Evolutionary conservation across 208 protist genomes (phyloP).

Genomic region (Leishmania major): DNA sequence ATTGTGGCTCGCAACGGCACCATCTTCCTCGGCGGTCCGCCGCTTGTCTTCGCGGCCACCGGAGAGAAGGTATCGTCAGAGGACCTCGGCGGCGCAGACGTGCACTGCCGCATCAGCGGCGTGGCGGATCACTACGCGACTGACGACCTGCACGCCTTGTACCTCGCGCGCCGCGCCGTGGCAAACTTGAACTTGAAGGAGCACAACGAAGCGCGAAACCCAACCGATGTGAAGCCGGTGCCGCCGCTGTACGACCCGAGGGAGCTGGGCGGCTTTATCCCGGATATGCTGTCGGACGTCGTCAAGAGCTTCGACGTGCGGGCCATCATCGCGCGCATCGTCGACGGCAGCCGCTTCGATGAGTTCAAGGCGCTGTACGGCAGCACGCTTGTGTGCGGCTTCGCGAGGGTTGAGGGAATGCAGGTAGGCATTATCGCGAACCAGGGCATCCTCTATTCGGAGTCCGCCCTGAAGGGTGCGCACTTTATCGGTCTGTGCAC

Average conservation of each 20-base stretch:
- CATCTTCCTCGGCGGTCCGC: conserved; percentile 97
- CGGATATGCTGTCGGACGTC: conserved; percentile 78
- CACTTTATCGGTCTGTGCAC: conserved; percentile 97
- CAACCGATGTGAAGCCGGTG: conserved; percentile 46
- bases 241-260: conserved; percentile 82
- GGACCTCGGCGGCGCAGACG: conserved; percentile 94
- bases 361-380: conserved; percentile 96
- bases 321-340: conserved; percentile 90
- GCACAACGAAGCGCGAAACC: conserved; percentile 23
- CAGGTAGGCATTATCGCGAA: conserved; percentile 97
- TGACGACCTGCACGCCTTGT: conserved; percentile 91
- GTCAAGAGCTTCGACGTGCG: conserved; percentile 91
- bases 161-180: conserved; percentile 85
- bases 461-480: conserved; percentile 90
- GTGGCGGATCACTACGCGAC: conserved; percentile 94
- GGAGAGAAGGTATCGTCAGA: conserved; percentile 94
- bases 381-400: conserved; percentile 93
- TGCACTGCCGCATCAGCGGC: conserved; percentile 92
- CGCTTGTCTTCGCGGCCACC: conserved; percentile 93
- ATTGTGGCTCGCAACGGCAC: conserved; percentile 95
- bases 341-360: conserved; percentile 94
- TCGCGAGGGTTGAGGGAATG: conserved; percentile 92
- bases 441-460: conserved; percentile 96
- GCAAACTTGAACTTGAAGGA: conserved; percentile 85
- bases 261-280: conserved; percentile 93